Conservation (phyloP, 441 rosid genomes). For the Populus hybrid region DNA sequence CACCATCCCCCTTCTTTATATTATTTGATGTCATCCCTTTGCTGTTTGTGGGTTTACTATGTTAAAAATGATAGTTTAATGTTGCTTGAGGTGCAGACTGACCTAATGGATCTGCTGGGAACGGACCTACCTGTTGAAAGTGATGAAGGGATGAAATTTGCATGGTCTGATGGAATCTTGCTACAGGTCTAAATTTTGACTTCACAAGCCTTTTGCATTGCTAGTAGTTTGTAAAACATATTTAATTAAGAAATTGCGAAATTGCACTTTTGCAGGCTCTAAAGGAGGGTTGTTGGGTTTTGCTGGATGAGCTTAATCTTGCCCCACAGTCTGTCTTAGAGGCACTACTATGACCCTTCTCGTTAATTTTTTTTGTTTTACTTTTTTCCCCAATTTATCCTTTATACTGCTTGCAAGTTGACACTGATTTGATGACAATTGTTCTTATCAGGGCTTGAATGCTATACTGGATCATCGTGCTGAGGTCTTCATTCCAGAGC, state of each 20-base stretch:
- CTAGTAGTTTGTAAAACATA: background rate
- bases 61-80: background rate
- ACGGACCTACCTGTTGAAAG: conserved; percentile 94
- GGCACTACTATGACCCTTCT: conserved; percentile 35
- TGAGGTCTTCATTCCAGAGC: conserved; percentile 95
- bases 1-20: background rate
- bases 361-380: conserved; percentile 1
- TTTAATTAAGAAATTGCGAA: background rate
- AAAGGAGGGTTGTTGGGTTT: conserved; percentile 97
- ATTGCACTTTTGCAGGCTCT: conserved; percentile 55
- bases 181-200: conserved; percentile 59
- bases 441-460: conserved; percentile 76
- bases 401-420: conserved; percentile 5
- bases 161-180: conserved; percentile 98
- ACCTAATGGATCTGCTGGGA: conserved; percentile 98
- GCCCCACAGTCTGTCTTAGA: conserved; percentile 99
- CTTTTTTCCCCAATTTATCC: background rate
- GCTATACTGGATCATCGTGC: conserved; percentile 98
- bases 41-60: background rate
- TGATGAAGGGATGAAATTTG: conserved; percentile 89
- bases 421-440: conserved; percentile 10
- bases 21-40: background rate
- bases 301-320: conserved; percentile 98
- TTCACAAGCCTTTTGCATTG: conserved; percentile 11
- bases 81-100: conserved; percentile 69